Evolutionary conservation across 208 protist genomes (phyloP), one percentile per base, ranked within the genome.

Genomic region (Trypanosomatidae sp.): DNA sequence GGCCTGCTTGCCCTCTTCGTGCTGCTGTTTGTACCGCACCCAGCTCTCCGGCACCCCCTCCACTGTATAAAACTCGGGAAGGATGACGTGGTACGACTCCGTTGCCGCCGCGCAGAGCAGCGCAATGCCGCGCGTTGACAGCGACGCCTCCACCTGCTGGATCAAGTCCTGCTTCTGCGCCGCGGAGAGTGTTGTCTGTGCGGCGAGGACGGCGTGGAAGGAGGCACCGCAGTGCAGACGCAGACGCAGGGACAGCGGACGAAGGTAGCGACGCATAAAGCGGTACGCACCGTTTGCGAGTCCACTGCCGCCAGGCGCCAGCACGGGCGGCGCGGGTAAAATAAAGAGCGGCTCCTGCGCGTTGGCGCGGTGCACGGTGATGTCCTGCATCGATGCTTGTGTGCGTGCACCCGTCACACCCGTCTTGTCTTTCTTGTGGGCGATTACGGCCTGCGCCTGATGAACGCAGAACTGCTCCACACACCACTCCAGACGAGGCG

Each of bases 401-500:
- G n/a, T n/a, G n/a, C n/a, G n/a, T n/a, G 70, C 74, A 58, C 30
- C 33, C n/a, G 44, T 12, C 62, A 41, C 28, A 30, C n/a, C 55
- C 44, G 33, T 1, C 7, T 53, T 4, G 58, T 81, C 73, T 43
- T 80, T 78, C 56, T 76, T 79, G 43, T 17, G 6, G 39, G 65
- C 62, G 0, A 75, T 43, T 3, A 65, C 5, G 1, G 43, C 33
- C 33, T 41, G 7, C 0, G 19, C 69, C 7, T 80, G 36, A 36
- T 55, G 49, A 17, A 5, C 25, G 25, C n/a, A 53, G 72, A 68
- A 83, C n/a, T 73, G 41, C 12, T 60, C 59, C 4, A 89, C 53
- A 56, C 80, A 89, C 66, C 81, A 82, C 59, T 88, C 84, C 43
- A 91, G 70, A 7, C 84, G 88, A 12, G 89, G 86, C 15, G 69